Evolutionary conservation across 805 yeast genomes (phyloP).

Genomic region (Ogataea corticis): DNA sequence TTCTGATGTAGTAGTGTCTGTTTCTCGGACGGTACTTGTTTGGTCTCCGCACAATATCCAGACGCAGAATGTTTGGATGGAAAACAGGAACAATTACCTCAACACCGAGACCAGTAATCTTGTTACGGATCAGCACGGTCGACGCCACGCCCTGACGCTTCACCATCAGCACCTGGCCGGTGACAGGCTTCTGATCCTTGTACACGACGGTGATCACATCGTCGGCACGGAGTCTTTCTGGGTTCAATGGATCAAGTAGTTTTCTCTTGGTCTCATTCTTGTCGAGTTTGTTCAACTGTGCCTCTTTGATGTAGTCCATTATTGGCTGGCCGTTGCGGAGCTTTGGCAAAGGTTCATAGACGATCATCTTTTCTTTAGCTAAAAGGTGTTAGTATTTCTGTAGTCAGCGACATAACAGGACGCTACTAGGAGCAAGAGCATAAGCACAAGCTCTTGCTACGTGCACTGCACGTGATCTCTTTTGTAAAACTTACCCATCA

Average conservation of each 20-base stretch:
- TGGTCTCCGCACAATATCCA: conserved; percentile 80
- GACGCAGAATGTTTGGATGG: conserved; percentile 73
- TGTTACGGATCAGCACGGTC: conserved; percentile 79
- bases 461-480: not conserved
- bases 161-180: conserved; percentile 78
- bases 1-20: conserved; percentile 90
- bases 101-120: conserved; percentile 78
- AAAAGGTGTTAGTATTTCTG: conserved; percentile 5
- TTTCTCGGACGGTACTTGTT: conserved; percentile 70
- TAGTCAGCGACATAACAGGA: too few relatives aligned
- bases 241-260: conserved; percentile 47
- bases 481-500: conserved; percentile 5
- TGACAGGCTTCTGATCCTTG: conserved; percentile 61
- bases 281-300: conserved; percentile 62
- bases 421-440: too few relatives aligned
- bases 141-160: conserved; percentile 73
- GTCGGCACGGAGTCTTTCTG: conserved; percentile 67
- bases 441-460: not conserved
- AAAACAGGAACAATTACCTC: conserved; percentile 80
- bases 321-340: conserved; percentile 48
- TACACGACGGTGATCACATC: conserved; percentile 79
- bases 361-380: conserved; percentile 30
- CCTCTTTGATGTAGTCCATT: conserved; percentile 47
- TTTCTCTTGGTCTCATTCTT: conserved; percentile 67
- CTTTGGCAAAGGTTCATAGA: conserved; percentile 51